Evolutionary conservation across 331 rosid genomes (phyloP).

Genomic region (Arachis monticola): DNA sequence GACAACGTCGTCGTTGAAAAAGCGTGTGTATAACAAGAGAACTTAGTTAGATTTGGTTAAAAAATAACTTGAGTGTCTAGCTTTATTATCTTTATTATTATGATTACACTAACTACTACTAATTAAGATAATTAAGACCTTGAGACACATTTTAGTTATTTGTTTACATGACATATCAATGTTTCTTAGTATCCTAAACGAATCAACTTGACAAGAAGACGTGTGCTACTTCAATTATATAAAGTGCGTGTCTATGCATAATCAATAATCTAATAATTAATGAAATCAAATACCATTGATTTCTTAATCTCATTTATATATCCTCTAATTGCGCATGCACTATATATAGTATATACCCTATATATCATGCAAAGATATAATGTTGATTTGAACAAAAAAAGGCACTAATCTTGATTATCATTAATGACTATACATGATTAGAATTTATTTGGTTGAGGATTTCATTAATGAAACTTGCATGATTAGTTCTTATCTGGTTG

Average conservation of each 20-base stretch:
- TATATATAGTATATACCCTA: neutral
- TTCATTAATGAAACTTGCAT: neutral
- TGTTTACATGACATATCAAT: too few relatives aligned
- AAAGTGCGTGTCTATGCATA: neutral
- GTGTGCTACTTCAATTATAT: neutral
- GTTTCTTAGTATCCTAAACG: too few relatives aligned
- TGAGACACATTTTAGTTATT: too few relatives aligned
- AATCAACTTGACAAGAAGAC: too few relatives aligned
- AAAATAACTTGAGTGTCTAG: too few relatives aligned
- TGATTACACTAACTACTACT: too few relatives aligned
- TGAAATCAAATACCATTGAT: neutral
- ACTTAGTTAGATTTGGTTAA: too few relatives aligned
- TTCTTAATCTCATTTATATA: neutral
- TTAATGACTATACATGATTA: neutral
- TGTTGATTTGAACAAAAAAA: neutral
- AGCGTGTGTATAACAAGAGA: too few relatives aligned
- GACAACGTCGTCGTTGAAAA: too few relatives aligned
- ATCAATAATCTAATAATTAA: slow-evolving; percentile 1
- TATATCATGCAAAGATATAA: slow-evolving; percentile 23
- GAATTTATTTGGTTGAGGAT: neutral
- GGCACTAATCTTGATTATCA: slow-evolving; percentile 25
- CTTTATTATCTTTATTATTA: too few relatives aligned
- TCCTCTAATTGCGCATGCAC: neutral
- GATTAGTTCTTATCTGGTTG: slow-evolving; percentile 3
- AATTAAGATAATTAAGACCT: too few relatives aligned